Evolutionary conservation across 2,329 filamentous ascomycete species (phyloP), one percentile per base, ranked within the genome.

Genomic region (Aspergillus sojae): DNA sequence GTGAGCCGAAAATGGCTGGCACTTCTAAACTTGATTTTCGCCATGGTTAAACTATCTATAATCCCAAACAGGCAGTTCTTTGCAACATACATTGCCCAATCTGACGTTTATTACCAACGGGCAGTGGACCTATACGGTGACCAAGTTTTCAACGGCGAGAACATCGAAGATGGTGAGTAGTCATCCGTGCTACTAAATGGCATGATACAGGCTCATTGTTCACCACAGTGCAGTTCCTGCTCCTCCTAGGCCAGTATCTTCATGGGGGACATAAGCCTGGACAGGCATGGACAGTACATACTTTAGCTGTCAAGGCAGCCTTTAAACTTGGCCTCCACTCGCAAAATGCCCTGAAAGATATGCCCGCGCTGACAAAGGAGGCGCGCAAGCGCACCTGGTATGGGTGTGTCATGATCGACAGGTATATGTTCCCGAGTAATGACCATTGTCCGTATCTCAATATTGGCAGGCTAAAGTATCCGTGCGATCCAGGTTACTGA

Each of bases 401-500:
- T 65, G 82, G 78, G 0, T 85, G 82, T 65, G 73, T 85, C 0
- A 60, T 83, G 9, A 72, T 84, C 1, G 82, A 85, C 65, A 72
- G 82, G 77, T 80, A 66, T 41, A 71, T 64, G n/a, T 14, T 3
- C 28, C 21, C 3, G 19, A 10, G 0, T n/a, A 19, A 41, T n/a
- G 2, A 1, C 39, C 1, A 9, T n/a, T n/a, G 3, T 2, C 39
- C 5, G 10, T 0, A 41, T n/a, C 0, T 41, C 39, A n/a, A 16
- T 1, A 19, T 9, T 41, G 7, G 39, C 9, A n/a, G 6, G 21
- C 43, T 46, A 23, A 46, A 5, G 12, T 1, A 10, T 16, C n/a
- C 32, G 9, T 28, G 3, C 30, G 6, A 60, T 45, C 4, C 54
- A 82, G 78, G 63, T 80, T 79, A 9, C 67, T 85, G 53, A 83